Evolutionary conservation across 169 alveolate genomes (phyloP), one percentile per base, ranked within the genome.

Genomic region (Sarcocystis neurona): DNA sequence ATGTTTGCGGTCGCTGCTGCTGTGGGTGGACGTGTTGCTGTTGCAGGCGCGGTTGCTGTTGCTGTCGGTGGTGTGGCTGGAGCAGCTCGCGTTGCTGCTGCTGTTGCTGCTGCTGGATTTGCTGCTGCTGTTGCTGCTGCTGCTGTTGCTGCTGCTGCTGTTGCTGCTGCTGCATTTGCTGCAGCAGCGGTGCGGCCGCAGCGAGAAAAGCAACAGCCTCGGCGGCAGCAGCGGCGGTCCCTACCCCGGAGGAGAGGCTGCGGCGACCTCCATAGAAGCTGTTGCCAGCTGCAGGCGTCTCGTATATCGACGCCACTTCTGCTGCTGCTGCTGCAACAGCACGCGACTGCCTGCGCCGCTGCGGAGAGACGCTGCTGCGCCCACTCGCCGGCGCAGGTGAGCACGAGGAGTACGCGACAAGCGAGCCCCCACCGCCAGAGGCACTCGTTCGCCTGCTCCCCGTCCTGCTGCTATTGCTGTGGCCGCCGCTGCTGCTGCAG

Each of bases 161-260:
- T 2, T 72, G 82, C 82, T 72, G 82, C 82, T 72, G 82, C 0
- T 39, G 47, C 82, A 72, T 72, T 37, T 72, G 82, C 82, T 72
- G 82, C 30, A 39, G 82, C 0, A 72, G 82, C 30, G 75, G 6
- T 15, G 75, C 2, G 75, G 43, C 43, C 39, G 32, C 39, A 4
- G 75, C 10, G 75, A 3, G 27, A 43, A 15, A 43, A n/a, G 44
- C 75, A 20, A 4, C 75, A 43, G 75, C 4, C 46, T 0, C 75
- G 10, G 75, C 44, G 44, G 43, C 39, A n/a, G 43, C 39, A n/a
- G 43, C 6, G 39, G 43, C 41, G 39, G n/a, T 1, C 46, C 39
- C 75, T 2, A 10, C 27, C 6, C 27, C 6, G 27, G 60, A 10
- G 15, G 15, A 15, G 60, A 48, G 60, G 27, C 15, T 37, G 75